These are phyloP conservation scores for Ambrosiella beaveri DNA, from an alignment of 2,329 filamentous ascomycete species.

Conservation along the genomic window DNA sequence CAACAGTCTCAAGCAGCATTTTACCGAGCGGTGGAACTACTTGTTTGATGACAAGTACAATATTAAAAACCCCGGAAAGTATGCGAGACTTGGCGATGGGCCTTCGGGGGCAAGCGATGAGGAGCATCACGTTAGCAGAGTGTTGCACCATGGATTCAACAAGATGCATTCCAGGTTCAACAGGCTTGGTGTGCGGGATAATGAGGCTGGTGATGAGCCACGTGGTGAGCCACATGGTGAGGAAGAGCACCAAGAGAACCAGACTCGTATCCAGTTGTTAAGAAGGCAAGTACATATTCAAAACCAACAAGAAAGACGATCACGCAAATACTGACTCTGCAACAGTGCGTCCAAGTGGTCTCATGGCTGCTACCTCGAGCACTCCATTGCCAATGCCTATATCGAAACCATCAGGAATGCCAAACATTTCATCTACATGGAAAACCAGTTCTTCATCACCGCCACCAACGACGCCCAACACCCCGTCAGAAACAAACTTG, in stretches of 20 bases:
- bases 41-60: constrained; percentile 71
- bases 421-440: constrained; percentile 61
- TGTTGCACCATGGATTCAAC: constrained; percentile 7
- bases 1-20: constrained; percentile 58
- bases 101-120: background rate
- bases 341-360: constrained; percentile 34
- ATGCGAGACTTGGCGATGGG: constrained; percentile 20
- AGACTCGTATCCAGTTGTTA: constrained; percentile 29
- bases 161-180: constrained; percentile 12
- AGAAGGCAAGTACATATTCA: constrained; percentile 24
- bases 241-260: background rate
- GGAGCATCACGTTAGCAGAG: constrained; percentile 4
- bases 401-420: constrained; percentile 51
- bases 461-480: constrained; percentile 53
- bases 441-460: constrained; percentile 83
- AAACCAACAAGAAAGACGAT: background rate
- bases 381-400: constrained; percentile 79
- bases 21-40: constrained; percentile 80
- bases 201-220: background rate
- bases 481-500: constrained; percentile 62
- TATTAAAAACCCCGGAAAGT: constrained; percentile 32
- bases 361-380: constrained; percentile 35
- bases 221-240: background rate
- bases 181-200: constrained; percentile 6
- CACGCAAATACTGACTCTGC: constrained; percentile 1